These are phyloP conservation scores for Tetrahymena malaccensis DNA, from an alignment of 73 alveolate species.

Conservation along the genomic window DNA sequence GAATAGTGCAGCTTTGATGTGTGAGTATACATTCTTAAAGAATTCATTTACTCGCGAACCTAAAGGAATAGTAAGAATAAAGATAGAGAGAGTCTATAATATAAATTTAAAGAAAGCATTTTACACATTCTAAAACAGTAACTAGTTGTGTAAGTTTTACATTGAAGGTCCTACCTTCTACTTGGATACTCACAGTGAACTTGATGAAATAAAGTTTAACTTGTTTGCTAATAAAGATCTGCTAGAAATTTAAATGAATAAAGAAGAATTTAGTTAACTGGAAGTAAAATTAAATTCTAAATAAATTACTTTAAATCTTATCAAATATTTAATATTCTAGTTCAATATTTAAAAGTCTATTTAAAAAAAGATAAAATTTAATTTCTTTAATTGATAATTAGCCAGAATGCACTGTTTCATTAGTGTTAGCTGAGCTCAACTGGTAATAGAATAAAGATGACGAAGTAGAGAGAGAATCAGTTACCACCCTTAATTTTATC, in stretches of 20 bases:
- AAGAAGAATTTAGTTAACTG: background rate
- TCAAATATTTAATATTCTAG: background rate
- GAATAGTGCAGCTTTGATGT: background rate
- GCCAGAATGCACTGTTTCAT: background rate
- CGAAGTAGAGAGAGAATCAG: background rate
- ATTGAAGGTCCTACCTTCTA: background rate
- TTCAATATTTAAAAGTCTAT: background rate
- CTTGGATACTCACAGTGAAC: background rate
- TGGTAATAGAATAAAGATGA: background rate
- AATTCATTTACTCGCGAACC: background rate
- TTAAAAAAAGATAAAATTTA: too few species aligned
- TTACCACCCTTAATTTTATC: background rate
- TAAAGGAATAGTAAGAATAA: background rate
- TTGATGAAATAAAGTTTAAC: background rate
- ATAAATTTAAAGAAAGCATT: background rate
- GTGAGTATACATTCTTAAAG: background rate
- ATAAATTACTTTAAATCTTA: background rate
- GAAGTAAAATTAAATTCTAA: background rate
- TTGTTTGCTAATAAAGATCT: background rate
- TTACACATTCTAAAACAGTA: background rate
- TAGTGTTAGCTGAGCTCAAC: background rate
- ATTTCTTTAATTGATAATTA: background rate
- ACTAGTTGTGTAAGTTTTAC: background rate
- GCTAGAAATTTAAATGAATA: background rate
- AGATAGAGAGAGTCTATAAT: background rate